phyloP scores from a whole-genome alignment of 257 asterid genomes.

The Cynanchum wilfordii region DNA sequence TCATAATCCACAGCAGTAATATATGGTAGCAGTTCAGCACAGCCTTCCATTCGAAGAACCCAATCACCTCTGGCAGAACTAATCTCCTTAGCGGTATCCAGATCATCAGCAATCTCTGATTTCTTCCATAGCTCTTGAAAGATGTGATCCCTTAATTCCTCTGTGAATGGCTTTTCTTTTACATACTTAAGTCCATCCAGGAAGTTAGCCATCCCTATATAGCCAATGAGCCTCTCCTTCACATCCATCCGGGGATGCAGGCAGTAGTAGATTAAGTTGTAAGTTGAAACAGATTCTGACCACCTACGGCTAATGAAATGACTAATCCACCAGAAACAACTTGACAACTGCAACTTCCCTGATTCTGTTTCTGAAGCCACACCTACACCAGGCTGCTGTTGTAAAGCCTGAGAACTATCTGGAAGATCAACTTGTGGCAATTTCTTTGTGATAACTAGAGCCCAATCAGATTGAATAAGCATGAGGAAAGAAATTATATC shows the following conservation, averaged over 20 bases:
- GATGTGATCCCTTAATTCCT: constrained; percentile 29
- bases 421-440: constrained; percentile 28
- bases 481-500: constrained; percentile 29
- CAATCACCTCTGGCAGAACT: constrained; percentile 46
- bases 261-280: constrained; percentile 34
- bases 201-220: constrained; percentile 21
- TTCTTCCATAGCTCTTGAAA: constrained; percentile 30
- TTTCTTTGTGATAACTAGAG: background rate
- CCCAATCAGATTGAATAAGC: constrained; percentile 42
- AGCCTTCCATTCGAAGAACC: constrained; percentile 26
- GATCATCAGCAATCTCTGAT: constrained; percentile 30
- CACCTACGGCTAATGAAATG: constrained; percentile 29
- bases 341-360: background rate
- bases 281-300: constrained; percentile 30
- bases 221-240: constrained; percentile 17
- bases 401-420: background rate
- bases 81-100: constrained; percentile 34
- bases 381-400: background rate
- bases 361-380: background rate
- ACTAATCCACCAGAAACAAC: background rate
- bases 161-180: constrained; percentile 3
- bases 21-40: constrained; percentile 21
- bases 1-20: constrained; percentile 36
- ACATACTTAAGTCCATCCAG: constrained; percentile 23
- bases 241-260: constrained; percentile 18